Base-by-base conservation (phyloP, 1,284 basidiomycete genomes). In the Moesziomyces sp. region DNA sequence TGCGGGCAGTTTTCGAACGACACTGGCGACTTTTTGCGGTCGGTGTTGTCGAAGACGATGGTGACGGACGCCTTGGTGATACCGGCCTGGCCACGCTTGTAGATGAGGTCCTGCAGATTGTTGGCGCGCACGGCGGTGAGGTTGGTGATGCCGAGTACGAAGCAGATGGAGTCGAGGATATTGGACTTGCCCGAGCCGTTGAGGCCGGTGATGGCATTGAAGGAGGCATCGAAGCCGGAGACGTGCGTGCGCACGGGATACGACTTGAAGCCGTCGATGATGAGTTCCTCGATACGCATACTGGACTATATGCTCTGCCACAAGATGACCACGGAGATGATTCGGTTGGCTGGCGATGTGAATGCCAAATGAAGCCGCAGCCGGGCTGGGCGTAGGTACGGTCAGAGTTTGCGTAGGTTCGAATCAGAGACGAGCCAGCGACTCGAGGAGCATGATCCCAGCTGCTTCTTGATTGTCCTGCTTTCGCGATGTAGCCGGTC, bases 1-100 rank as follows among this genome's bases (percentile, higher is more conserved):
- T 97, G 93, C 46, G 91, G 89, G 59, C 87, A 90, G 65, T 92
- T 88, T 83, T 94, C 91, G 47, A 93, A 89, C 1, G 94, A 94
- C 2, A 91, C 88, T 0, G 95, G 97, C 72, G 93, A 93, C 66
- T 90, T 94, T 19, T 89, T 87, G 30, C 90, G 88, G 84, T 99
- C 94, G n/a, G 93, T 92, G 84, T 99, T 99, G 88, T 99, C 94
- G 84, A 99, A 99, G 1, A 99, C 95, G 80, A 99, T 94, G 16
- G 97, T 98, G 3, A 99, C 97, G 67, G 93, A 96, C 0, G 97
- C 97, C 86, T 97, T 97, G 5, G 93, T 95, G 65, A 99, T 88
- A 19, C 97, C 97, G 11, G 97, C 96, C 84, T 98, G 95, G 3
- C 97, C 97, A 47, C 96, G 93, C 85, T 93, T 97, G 88, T 97